Base-by-base conservation (phyloP, 1,284 basidiomycete genomes). In the Boletus sp. region DNA sequence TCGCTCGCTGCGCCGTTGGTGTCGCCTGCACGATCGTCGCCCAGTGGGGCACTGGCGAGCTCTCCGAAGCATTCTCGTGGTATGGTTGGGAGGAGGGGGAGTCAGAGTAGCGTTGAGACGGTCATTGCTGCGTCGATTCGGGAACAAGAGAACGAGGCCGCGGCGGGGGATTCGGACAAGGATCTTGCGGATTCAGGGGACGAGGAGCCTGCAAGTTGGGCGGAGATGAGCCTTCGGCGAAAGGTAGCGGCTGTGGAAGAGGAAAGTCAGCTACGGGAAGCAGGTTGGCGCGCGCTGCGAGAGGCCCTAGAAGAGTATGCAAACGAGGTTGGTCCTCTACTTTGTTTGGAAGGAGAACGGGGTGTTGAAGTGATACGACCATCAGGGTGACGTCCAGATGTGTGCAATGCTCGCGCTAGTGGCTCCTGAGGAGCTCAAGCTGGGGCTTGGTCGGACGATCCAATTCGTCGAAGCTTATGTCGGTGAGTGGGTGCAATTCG, bases 371-470 rank as follows among this genome's bases (percentile, higher is more conserved):
- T 15, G n/a, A 24, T 7, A 15, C 11, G 42, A 29, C 3, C 20
- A 20, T 31, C 27, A 90, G 87, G 89, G 90, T 6, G 84, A 92
- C 63, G 75, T 91, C 1, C 89, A 91, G 65, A 88, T 84, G 78
- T 91, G 89, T 70, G 83, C 87, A 4, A 82, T 88, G 78, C 66
- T 92, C 20, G 77, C 83, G 3, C 67, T 88, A 2, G 74, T 91
- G 24, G 86, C 83, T 12, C 74, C 79, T 0, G 63, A 76, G 45
- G 86, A 91, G 66, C 73, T 92, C 33, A 64, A 67, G 22, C 69
- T 91, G 12, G 67, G 73, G 6, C 68, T 71, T 33, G 67, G 67
- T 51, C 76, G 83, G 45, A 72, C 75, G n/a, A 65, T 77, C 29
- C 77, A 80, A 44, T 86, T 90, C 58, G 66, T 89, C 16, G 87